These are phyloP conservation scores for Dictyophora rubrovolvata DNA, from an alignment of 768 basidiomycete genomes.

Conservation along the genomic window DNA sequence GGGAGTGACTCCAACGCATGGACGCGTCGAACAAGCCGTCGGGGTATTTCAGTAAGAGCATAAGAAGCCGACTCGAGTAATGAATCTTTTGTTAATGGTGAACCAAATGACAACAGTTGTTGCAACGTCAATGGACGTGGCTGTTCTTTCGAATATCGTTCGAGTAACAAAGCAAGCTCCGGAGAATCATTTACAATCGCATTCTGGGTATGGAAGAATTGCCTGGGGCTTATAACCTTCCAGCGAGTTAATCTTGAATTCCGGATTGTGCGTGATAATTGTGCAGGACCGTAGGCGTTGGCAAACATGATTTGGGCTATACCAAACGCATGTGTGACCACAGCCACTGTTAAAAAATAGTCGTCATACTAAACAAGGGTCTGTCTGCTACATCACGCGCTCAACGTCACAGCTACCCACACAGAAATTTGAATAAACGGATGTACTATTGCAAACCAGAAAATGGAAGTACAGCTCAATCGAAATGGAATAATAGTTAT, in stretches of 20 bases:
- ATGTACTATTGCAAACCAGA: neutral
- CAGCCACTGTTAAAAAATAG: too few relatives aligned
- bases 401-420: neutral
- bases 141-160: constrained; percentile 50
- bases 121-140: constrained; percentile 64
- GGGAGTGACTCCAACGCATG: constrained; percentile 67
- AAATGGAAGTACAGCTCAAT: neutral
- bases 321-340: too few relatives aligned
- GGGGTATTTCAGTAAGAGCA: constrained; percentile 66
- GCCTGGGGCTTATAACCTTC: neutral
- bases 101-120: constrained; percentile 65
- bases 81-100: constrained; percentile 60
- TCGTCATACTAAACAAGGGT: neutral
- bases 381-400: neutral
- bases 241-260: neutral
- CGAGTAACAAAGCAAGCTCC: constrained; percentile 49
- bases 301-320: neutral
- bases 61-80: constrained; percentile 66
- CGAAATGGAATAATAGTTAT: neutral
- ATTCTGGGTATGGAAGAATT: neutral
- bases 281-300: neutral
- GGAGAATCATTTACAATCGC: constrained; percentile 19
- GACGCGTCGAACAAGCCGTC: constrained; percentile 64
- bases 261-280: neutral
- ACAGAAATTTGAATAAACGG: neutral